These are phyloP conservation scores for Petunia hybrid DNA, from an alignment of 305 asterid species.

Conservation along the genomic window DNA sequence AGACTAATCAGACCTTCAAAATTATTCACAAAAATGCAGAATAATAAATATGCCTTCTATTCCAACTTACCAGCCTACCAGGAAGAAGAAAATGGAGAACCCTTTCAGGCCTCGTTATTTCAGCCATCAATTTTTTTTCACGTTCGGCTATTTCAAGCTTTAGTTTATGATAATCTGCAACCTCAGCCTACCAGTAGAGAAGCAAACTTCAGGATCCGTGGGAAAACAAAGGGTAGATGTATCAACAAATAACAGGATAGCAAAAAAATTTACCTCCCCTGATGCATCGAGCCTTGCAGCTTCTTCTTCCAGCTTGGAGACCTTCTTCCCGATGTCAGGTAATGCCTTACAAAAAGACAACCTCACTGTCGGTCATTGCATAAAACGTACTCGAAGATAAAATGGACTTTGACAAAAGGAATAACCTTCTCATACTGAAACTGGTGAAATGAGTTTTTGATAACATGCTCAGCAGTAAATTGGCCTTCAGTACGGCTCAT, in stretches of 20 bases:
- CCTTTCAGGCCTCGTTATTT: constrained; percentile 87
- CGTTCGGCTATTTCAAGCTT: constrained; percentile 81
- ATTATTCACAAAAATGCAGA: not conserved
- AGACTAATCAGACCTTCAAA: constrained; percentile 12
- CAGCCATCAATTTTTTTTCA: constrained; percentile 93
- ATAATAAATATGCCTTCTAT: constrained; percentile 25
- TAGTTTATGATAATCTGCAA: constrained; percentile 85
- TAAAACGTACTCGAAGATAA: constrained; percentile 19
- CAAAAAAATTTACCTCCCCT: constrained; percentile 72
- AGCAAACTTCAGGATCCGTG: constrained; percentile 28
- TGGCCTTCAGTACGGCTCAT: constrained; percentile 99
- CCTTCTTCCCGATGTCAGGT: constrained; percentile 88
- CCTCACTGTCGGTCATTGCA: constrained; percentile 40
- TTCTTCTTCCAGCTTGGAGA: constrained; percentile 87
- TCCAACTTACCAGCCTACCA: constrained; percentile 88
- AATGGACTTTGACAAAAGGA: constrained; percentile 33
- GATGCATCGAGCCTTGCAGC: constrained; percentile 91
- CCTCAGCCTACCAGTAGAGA: constrained; percentile 66
- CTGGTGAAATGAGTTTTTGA: constrained; percentile 91
- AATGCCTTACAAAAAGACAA: constrained; percentile 63
- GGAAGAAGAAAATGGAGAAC: constrained; percentile 88
- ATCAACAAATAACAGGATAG: constrained; percentile 22
- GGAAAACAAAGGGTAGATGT: constrained; percentile 33
- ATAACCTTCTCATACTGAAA: constrained; percentile 96
- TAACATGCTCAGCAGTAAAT: constrained; percentile 98